phyloP scores from a whole-genome alignment of 306 rosid genomes.

The Rubus idaeus region DNA sequence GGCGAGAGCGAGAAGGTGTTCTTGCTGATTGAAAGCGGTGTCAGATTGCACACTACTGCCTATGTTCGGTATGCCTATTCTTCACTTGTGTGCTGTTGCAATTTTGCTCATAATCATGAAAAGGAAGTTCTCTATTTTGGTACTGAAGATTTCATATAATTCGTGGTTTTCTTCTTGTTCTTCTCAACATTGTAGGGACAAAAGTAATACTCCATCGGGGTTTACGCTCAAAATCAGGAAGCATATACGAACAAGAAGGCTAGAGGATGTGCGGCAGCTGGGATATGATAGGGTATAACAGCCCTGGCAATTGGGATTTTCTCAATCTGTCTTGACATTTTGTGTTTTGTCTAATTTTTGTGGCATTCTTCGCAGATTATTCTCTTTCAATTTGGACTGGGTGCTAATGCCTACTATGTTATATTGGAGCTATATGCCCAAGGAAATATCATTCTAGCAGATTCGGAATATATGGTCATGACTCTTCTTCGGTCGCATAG shows the following conservation, averaged over 20 bases:
- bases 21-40: conserved; percentile 91
- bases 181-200: conserved; percentile 47
- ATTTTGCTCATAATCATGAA: not conserved
- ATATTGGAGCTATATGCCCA: conserved; percentile 94
- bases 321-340: not conserved
- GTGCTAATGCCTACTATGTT: conserved; percentile 80
- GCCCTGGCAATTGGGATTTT: not conserved
- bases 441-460: conserved; percentile 87
- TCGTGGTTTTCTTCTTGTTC: not conserved
- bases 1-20: conserved; percentile 96
- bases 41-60: conserved; percentile 80
- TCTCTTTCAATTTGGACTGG: conserved; percentile 94
- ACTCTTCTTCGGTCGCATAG: conserved; percentile 99
- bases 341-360: conserved; percentile 1
- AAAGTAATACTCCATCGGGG: conserved; percentile 96
- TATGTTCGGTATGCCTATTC: conserved; percentile 58
- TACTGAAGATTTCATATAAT: not conserved
- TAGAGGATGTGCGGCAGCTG: conserved; percentile 97
- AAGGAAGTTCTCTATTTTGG: not conserved
- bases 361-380: conserved; percentile 57
- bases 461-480: conserved; percentile 77
- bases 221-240: conserved; percentile 94
- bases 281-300: conserved; percentile 90
- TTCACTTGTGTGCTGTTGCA: not conserved
- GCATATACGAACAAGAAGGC: conserved; percentile 88